These are phyloP conservation scores for Metschnikowia similis DNA, from an alignment of 805 yeast species.

Conservation along the genomic window DNA sequence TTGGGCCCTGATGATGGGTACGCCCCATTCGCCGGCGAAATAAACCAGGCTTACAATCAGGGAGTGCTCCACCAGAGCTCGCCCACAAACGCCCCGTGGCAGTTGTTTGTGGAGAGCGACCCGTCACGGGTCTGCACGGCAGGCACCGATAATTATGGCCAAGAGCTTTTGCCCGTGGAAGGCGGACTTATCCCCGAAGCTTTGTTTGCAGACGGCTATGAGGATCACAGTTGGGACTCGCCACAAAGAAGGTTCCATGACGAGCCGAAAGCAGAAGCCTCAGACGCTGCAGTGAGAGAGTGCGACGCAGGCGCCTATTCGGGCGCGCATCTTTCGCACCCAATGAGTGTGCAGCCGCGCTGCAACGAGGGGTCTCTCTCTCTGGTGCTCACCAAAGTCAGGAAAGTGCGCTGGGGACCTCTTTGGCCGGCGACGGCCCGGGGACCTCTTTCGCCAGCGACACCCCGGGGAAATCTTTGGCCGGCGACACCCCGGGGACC, in stretches of 20 bases:
- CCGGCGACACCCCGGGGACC: too few relatives aligned
- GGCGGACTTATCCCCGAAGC: background rate
- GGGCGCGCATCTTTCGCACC: conserved; percentile 1
- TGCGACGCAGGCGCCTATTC: background rate
- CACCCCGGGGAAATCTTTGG: too few relatives aligned
- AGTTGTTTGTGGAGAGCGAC: background rate
- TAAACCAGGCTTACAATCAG: background rate
- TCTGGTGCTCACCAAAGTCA: background rate
- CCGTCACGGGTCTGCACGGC: background rate
- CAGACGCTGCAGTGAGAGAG: background rate
- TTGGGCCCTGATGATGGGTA: background rate
- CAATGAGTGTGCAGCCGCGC: background rate
- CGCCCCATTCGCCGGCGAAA: background rate
- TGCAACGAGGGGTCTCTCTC: background rate
- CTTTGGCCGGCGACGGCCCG: too few relatives aligned
- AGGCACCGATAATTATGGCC: background rate
- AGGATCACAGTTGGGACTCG: background rate
- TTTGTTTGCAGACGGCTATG: background rate
- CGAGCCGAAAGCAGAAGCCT: background rate
- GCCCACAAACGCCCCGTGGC: background rate
- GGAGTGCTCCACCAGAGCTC: background rate
- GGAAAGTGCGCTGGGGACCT: background rate
- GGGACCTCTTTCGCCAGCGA: too few relatives aligned
- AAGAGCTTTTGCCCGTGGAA: background rate
- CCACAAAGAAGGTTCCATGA: background rate